Base-by-base conservation (phyloP, 2,329 filamentous ascomycete genomes). In the Grosmannia serpens region DNA sequence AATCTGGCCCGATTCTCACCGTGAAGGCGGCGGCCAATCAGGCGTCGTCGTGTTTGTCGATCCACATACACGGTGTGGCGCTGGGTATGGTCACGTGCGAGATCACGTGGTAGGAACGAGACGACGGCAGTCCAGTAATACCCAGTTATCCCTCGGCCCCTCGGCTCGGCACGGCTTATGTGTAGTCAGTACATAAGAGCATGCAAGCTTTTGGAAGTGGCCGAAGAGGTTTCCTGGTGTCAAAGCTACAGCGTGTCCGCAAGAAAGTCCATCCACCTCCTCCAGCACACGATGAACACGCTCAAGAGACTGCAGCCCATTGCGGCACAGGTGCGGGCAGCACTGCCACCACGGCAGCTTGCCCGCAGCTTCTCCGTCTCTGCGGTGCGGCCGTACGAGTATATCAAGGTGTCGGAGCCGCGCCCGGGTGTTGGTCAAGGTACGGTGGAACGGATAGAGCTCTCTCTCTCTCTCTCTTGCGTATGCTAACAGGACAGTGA, bases 361-460 rank as follows among this genome's bases (percentile, higher is more conserved):
- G 70, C 74, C 61, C 78, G 82, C 56, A 72, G 73, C 62, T 81
- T 79, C 63, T 81, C 78, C 59, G 77, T 79, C 57, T 73, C 70
- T 20, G 56, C 71, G 15, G 61, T 71, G 62, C 67, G 65, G 61
- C 70, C 73, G 57, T 96, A 95, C 73, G 88, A 96, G 69, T 86
- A 87, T 73, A 85, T 97, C 65, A 77, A 94, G 65, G 85, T 90
- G 55, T 90, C 89, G 22, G 84, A 83, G 64, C 92, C 92, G 11
- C 88, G 87, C 72, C 87, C 89, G n/a, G 91, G 91, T 55, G 91
- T 99, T 59, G 89, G 89, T 2, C 82, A 96, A 75, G 88, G 92
- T 96, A 79, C 62, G 76, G 15, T 0, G 20, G 15, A 5, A 33
- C 10, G 10, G 10, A 10, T 10, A 33, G 31, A 33, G 5, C 10